These are phyloP conservation scores for Flaveria brownii DNA, from an alignment of 129 eudicot genomes.

Conservation along the genomic window DNA sequence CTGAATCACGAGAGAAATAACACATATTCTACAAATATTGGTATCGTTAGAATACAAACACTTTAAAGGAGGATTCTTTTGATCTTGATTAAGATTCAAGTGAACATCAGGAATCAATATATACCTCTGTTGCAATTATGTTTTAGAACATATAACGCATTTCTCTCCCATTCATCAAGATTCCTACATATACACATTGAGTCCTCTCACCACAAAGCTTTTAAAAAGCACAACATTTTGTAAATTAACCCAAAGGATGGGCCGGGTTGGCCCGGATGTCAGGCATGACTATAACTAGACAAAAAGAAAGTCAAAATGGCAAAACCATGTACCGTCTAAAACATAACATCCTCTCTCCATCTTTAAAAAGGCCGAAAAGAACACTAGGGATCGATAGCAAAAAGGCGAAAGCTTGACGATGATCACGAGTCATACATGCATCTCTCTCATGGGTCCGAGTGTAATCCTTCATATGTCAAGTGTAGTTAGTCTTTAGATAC, in stretches of 20 bases:
- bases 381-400: background rate
- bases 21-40: too few relatives aligned
- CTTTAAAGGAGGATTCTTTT: too few relatives aligned
- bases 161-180: too few relatives aligned
- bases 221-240: background rate
- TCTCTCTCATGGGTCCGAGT: slow-evolving; percentile 5
- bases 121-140: too few relatives aligned
- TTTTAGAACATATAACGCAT: too few relatives aligned
- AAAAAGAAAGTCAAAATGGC: slow-evolving; percentile 11
- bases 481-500: slow-evolving; percentile 37
- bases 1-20: too few relatives aligned
- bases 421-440: background rate
- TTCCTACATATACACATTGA: too few relatives aligned
- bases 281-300: slow-evolving; percentile 14
- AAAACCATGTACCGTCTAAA: slow-evolving; percentile 25
- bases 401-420: slow-evolving; percentile 8
- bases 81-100: too few relatives aligned
- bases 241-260: background rate
- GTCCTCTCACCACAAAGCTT: background rate
- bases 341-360: background rate
- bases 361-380: background rate
- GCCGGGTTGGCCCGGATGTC: too few relatives aligned
- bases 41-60: too few relatives aligned
- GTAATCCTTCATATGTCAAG: slow-evolving; percentile 24
- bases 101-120: too few relatives aligned